phyloP scores from a whole-genome alignment of 106 monocot genomes.

The Posidonia australis region DNA sequence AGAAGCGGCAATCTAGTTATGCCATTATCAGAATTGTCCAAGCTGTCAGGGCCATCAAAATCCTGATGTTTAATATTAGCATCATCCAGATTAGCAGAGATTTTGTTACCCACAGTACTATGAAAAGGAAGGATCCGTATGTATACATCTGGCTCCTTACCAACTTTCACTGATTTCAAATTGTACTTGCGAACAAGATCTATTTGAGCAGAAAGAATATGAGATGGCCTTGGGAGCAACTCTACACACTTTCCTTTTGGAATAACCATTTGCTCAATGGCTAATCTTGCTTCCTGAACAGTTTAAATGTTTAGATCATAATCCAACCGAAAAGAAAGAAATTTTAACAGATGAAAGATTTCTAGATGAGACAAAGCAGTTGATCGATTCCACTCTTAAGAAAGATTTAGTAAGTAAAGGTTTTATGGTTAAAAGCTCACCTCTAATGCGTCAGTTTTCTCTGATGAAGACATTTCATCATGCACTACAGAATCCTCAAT shows the following conservation, averaged over 20 bases:
- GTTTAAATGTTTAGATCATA: neutral
- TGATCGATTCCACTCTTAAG: neutral
- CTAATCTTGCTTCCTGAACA: constrained; percentile 70
- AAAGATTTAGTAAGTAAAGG: neutral
- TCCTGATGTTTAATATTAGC: neutral
- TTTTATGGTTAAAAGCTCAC: constrained; percentile 14
- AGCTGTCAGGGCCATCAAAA: neutral
- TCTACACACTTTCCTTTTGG: constrained; percentile 44
- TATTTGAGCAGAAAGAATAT: constrained; percentile 45
- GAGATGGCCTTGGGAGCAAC: constrained; percentile 55
- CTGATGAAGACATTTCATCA: constrained; percentile 25
- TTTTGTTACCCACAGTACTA: constrained; percentile 1
- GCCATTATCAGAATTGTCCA: constrained; percentile 5
- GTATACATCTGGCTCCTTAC: constrained; percentile 33
- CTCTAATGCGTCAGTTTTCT: constrained; percentile 67
- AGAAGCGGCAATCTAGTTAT: constrained; percentile 14
- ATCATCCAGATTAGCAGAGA: neutral
- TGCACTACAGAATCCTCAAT: constrained; percentile 17
- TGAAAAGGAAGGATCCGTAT: constrained; percentile 52
- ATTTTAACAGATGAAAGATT: too few species aligned
- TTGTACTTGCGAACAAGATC: constrained; percentile 50
- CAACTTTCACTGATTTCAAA: constrained; percentile 46
- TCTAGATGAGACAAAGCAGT: neutral
- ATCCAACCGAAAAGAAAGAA: too few species aligned
- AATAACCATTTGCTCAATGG: constrained; percentile 75